Conservation (phyloP, 2,329 filamentous ascomycete genomes). For the Xylariaceae sp. region DNA sequence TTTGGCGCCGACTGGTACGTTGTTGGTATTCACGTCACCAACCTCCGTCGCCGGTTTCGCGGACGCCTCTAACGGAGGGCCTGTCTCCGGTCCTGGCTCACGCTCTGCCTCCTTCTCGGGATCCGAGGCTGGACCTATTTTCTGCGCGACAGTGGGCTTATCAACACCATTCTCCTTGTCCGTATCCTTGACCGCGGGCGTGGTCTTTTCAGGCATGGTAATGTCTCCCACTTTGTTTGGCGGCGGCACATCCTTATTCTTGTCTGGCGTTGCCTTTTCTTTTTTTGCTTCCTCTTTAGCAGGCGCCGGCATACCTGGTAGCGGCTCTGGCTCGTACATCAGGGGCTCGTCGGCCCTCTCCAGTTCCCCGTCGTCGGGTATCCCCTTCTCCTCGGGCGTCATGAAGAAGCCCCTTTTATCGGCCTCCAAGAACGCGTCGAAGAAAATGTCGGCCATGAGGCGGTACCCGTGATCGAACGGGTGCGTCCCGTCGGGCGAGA, state of each 20-base stretch:
- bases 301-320: not conserved
- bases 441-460: constrained; percentile 23
- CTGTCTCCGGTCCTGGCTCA: no score
- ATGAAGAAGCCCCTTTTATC: constrained; percentile 18
- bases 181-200: no score
- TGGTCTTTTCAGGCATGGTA: no score
- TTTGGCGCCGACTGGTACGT: no score
- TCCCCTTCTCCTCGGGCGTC: constrained; percentile 14
- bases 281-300: not conserved
- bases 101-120: no score
- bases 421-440: constrained; percentile 19
- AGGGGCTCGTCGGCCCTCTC: constrained; percentile 7
- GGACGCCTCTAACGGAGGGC: no score
- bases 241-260: not conserved
- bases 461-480: constrained; percentile 22
- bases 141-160: no score
- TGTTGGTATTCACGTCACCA: no score
- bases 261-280: not conserved
- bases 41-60: no score
- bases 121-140: no score
- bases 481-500: constrained; percentile 24
- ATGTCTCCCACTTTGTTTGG: no score
- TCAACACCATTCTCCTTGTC: no score
- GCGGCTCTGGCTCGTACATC: constrained; percentile 1
- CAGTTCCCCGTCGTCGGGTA: constrained; percentile 15